Evolutionary conservation across 1,284 basidiomycete genomes (phyloP).

Genomic region (Schizopora paradoxa): DNA sequence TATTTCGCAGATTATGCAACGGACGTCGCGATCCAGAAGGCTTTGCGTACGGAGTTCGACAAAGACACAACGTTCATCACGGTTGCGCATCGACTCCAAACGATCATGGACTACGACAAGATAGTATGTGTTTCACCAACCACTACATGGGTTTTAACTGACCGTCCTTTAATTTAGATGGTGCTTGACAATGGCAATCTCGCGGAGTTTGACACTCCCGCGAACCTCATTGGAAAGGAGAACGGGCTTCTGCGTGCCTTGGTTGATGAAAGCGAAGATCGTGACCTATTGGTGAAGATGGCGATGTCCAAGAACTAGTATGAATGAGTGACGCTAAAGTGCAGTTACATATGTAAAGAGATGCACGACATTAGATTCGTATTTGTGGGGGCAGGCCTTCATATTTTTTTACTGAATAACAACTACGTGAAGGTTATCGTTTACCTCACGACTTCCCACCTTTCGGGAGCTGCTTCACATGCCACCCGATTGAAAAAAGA

Average conservation of each 20-base stretch:
- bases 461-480: too few species aligned
- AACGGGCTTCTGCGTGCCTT: conserved; percentile 31
- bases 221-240: conserved; percentile 30
- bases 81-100: conserved; percentile 24
- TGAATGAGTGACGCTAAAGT: too few species aligned
- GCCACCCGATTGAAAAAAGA: too few species aligned
- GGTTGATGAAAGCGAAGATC: conserved; percentile 36
- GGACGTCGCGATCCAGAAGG: conserved; percentile 22
- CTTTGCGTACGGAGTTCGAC: conserved; percentile 22
- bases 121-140: conserved; percentile 7
- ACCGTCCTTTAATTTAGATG: conserved; percentile 5
- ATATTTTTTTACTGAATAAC: too few species aligned
- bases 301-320: conserved; percentile 3
- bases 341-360: too few species aligned
- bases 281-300: conserved; percentile 29
- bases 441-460: too few species aligned
- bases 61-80: conserved; percentile 23
- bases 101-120: conserved; percentile 25
- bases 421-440: too few species aligned
- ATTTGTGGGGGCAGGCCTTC: too few species aligned
- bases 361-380: too few species aligned
- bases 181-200: conserved; percentile 21
- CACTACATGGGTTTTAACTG: background rate
- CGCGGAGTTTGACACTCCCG: conserved; percentile 33
- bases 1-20: conserved; percentile 21